Conservation (phyloP, 139 green algal species). For the Coelastrella sp. region DNA sequence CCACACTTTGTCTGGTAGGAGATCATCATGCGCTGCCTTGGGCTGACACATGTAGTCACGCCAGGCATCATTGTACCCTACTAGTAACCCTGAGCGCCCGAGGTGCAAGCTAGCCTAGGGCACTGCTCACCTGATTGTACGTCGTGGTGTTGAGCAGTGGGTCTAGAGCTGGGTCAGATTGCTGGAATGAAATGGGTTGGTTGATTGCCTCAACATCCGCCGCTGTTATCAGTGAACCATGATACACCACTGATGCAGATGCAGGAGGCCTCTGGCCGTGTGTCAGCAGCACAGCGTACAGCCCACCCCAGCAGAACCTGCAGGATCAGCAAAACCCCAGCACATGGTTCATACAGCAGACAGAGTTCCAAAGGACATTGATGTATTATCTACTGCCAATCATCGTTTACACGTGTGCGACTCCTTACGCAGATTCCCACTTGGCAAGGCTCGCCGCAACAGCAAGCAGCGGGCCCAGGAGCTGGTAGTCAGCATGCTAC, state of each 20-base stretch:
- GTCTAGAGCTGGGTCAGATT: slow-evolving; percentile 13
- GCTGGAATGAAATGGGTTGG: slow-evolving; percentile 9
- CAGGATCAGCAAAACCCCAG: neutral
- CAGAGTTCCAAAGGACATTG: no score
- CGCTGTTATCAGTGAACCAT: neutral
- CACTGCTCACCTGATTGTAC: neutral
- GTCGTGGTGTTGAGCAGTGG: neutral
- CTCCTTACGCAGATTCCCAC: no score
- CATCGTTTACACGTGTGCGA: no score
- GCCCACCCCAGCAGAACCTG: slow-evolving; percentile 36
- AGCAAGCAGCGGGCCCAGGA: no score
- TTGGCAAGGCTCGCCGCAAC: no score
- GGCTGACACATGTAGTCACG: neutral
- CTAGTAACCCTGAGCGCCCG: no score
- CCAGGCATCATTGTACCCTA: neutral
- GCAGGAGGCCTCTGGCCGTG: neutral
- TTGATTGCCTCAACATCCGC: slow-evolving; percentile 8
- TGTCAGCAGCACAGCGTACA: slow-evolving; percentile 26
- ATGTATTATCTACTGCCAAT: no score
- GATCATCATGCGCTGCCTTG: neutral
- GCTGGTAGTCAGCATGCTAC: no score
- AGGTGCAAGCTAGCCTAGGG: neutral
- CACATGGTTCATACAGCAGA: no score
- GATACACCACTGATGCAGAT: slow-evolving; percentile 13
- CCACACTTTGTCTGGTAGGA: no score